Evolutionary conservation across 2,329 filamentous ascomycete species (phyloP), one percentile per base, ranked within the genome.

Genomic region (Sporothrix variecibatus): DNA sequence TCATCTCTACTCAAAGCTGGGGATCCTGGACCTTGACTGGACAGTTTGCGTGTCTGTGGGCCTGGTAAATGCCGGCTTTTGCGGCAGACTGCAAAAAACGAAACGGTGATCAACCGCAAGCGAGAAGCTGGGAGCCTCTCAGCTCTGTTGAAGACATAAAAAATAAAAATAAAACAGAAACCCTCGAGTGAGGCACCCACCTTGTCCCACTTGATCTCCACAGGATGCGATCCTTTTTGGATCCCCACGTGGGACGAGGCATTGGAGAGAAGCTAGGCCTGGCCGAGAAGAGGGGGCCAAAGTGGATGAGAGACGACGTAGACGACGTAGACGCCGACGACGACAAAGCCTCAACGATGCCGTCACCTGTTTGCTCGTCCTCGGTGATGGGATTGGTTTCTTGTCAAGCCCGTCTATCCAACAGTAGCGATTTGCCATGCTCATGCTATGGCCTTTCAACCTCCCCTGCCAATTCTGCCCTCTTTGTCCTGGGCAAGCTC

Each of bases 181-280:
- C 20, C 17, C 49, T 53, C n/a, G 5, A n/a, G n/a, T 31, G 26
- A 31, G 3, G 26, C 12, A 12, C n/a, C 51, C n/a, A 26, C n/a
- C 11, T 28, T 43, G n/a, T 46, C 11, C 62, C 40, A 43, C 9
- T 51, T 4, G 9, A 43, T 65, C 38, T 65, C 58, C 58, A 60
- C 56, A 38, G 11, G 11, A 65, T 68, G 3, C 43, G 40, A n/a
- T 17, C 17, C 43, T 9, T 31, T 67, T 12, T 34, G 28, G 31
- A 38, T 38, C 40, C 53, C 70, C 70, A 72, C 70, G 70, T 72
- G 56, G 69, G 69, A 38, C 38, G 12, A 64, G 70, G 70, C 6
- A 71, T 71, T 62, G 70, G 70, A 56, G 3, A 28, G 40, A 60
- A 28, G 34, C 70, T 49, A 34, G 62, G 11, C 23, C 38, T 26